Percentiles rank a stretch among this genome's conserved stretches.
phyloP scores from a whole-genome alignment of 345 rosid species.

The Fremontodendron californicum region DNA sequence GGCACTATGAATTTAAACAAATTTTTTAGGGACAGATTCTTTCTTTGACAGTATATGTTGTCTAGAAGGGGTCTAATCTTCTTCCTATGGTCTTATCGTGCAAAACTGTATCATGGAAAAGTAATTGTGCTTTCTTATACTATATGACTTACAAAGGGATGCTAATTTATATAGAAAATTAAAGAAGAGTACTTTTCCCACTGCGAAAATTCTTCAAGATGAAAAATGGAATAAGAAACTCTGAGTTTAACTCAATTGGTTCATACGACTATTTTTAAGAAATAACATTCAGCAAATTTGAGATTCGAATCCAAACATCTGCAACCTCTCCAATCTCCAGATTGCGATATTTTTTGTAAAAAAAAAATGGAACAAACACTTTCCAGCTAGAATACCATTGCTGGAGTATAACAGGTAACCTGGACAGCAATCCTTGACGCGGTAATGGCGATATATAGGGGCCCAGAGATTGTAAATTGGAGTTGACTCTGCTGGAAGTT shows the following conservation, averaged over 20 bases:
- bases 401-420: neutral
- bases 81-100: too few species aligned
- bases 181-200: neutral
- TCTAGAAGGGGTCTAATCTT: too few species aligned
- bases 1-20: neutral
- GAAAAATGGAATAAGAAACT: too few species aligned
- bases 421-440: neutral
- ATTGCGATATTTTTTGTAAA: too few species aligned
- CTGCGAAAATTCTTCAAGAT: neutral
- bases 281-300: too few species aligned
- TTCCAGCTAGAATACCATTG: neutral
- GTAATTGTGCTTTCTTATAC: neutral
- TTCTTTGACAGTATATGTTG: neutral
- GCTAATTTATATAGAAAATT: neutral
- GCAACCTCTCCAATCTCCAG: too few species aligned
- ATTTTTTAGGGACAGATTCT: neutral
- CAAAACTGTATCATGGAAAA: neutral
- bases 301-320: too few species aligned
- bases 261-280: too few species aligned
- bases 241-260: too few species aligned
- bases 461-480: neutral
- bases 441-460: neutral
- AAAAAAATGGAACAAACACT: neutral
- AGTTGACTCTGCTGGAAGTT: constrained; percentile 2
- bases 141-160: neutral